Evolutionary conservation across 208 protist genomes (phyloP), one percentile per base, ranked within the genome.

Genomic region (Leishmania amazonensis): DNA sequence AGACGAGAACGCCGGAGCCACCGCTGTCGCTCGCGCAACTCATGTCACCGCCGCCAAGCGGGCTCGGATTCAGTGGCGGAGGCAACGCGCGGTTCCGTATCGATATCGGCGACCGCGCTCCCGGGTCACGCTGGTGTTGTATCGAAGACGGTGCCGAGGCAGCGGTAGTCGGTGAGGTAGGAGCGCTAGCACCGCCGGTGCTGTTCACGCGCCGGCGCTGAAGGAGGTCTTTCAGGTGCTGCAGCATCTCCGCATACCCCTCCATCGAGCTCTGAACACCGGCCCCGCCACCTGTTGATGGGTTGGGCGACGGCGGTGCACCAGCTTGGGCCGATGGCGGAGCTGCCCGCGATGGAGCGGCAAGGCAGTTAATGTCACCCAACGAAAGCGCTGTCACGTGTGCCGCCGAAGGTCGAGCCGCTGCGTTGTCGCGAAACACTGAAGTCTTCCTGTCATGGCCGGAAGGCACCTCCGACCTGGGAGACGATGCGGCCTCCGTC

Each of bases 211-310:
- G 78, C 62, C 85, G 85, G 47, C 84, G 85, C 75, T 97, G 87
- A 17, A 97, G 86, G 51, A 97, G 75, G 42, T 89, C 88, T 78
- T 90, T 95, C 11, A 97, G 81, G 86, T 96, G 92, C 81, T 95
- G 91, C 74, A 97, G 84, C 94, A 97, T 97, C 83, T 90, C 92
- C 17, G 89, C 47, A 77, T 97, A 97, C 38, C 87, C 90, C 35
- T 94, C 89, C 77, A 92, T 86, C 21, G 90, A 91, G 72, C 68
- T 84, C 58, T 80, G 79, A 64, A 64, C 81, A 21, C 38, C 17
- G 57, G 49, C 28, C 47, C 74, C 81, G 38, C 84, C 76, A 83
- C 76, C 53, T 45, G 71, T 21, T 8, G 2, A 64, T 45, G 28
- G 7, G 31, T 75, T 85, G 15, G 85, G 77, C 47, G 81, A 81